Conservation (phyloP, 225 moss, liverwort and hornwort species). For the Asterella californica region DNA sequence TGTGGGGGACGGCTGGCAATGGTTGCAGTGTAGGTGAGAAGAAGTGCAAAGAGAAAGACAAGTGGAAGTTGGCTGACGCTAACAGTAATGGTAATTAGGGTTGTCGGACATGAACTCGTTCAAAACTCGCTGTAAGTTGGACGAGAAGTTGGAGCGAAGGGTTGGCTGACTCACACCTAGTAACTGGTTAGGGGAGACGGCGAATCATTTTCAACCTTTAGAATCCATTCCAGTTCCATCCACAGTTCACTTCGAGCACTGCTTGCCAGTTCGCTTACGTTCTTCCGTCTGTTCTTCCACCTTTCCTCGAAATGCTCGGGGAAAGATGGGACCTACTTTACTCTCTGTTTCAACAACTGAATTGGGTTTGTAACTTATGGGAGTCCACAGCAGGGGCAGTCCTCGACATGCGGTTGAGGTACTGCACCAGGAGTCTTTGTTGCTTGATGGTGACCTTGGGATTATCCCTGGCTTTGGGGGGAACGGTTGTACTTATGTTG, state of each 20-base stretch:
- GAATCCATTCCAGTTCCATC: not conserved
- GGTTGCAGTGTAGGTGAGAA: not conserved
- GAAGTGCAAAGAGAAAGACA: constrained; percentile 8
- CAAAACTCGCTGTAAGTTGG: not conserved
- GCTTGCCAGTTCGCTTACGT: constrained; percentile 4
- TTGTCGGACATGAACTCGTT: not conserved
- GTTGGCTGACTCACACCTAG: not conserved
- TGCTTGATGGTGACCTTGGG: constrained; percentile 24
- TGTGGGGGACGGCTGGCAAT: constrained; percentile 6
- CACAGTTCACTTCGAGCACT: not conserved
- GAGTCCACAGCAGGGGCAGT: constrained; percentile 17
- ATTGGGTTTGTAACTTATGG: constrained; percentile 36
- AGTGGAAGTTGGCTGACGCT: not conserved
- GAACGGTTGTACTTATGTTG: constrained; percentile 31
- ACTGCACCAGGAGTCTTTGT: constrained; percentile 30
- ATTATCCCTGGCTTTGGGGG: constrained; percentile 19
- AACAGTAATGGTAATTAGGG: not conserved
- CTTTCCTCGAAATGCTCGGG: constrained; percentile 25
- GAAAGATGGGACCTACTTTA: constrained; percentile 39
- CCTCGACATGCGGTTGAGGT: constrained; percentile 28
- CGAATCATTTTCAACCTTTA: not conserved
- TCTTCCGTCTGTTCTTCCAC: too few species aligned
- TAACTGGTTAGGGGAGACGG: not conserved
- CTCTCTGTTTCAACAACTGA: constrained; percentile 27
- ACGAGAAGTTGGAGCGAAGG: not conserved